phyloP scores from a whole-genome alignment of 1,139 yeast species.

The Barnettozyma hawaiiensis region DNA sequence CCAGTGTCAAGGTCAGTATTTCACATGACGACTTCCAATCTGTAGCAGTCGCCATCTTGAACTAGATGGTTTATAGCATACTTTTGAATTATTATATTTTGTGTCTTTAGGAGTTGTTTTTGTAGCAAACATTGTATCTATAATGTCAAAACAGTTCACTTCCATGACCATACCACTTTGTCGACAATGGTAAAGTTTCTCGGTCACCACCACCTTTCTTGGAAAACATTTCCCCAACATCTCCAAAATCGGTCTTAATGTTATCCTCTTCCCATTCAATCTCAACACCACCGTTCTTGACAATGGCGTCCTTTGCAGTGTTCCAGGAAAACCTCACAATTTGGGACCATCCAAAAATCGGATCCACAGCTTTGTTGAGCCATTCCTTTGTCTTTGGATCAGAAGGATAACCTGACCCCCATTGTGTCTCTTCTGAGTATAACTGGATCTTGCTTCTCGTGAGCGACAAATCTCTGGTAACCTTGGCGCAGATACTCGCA shows the following conservation, averaged over 20 bases:
- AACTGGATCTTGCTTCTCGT: slow-evolving; percentile 18
- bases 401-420: slow-evolving; percentile 94
- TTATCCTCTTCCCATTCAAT: slow-evolving; percentile 58
- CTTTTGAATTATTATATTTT: not conserved
- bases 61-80: slow-evolving; percentile 24
- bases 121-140: not conserved
- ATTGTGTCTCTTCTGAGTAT: slow-evolving; percentile 19
- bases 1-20: slow-evolving; percentile 80
- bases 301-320: slow-evolving; percentile 72
- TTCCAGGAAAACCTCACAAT: slow-evolving; percentile 91
- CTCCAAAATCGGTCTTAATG: slow-evolving; percentile 25
- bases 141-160: slow-evolving; percentile 9
- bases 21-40: slow-evolving; percentile 97
- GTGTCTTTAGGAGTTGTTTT: not conserved
- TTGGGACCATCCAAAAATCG: slow-evolving; percentile 81
- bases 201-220: slow-evolving; percentile 8
- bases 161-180: slow-evolving; percentile 26
- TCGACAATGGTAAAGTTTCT: slow-evolving; percentile 19
- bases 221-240: slow-evolving; percentile 30
- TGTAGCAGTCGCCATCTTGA: slow-evolving; percentile 93
- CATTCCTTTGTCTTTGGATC: slow-evolving; percentile 81
- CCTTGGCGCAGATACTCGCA: slow-evolving; percentile 97
- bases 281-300: slow-evolving; percentile 42
- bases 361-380: slow-evolving; percentile 59
- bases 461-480: slow-evolving; percentile 78